Evolutionary conservation across 1,139 yeast species (phyloP).

Genomic region (Saccharomyces uvarum): DNA sequence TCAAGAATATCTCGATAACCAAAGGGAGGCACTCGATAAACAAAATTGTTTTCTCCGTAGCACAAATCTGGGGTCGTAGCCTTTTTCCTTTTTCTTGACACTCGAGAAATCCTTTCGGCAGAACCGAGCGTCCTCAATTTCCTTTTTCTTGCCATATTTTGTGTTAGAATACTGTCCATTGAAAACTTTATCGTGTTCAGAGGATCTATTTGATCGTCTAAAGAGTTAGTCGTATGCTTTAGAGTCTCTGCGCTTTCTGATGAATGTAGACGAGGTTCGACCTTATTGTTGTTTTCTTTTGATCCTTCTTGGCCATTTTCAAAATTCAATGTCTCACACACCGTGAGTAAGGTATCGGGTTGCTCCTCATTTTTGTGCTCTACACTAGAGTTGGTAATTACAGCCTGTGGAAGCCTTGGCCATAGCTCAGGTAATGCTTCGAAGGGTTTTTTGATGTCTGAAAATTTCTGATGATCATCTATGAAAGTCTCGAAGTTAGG

Average conservation of each 20-base stretch:
- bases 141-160: slow-evolving; percentile 16
- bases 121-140: neutral
- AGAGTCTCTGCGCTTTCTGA: slow-evolving; percentile 10
- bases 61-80: neutral
- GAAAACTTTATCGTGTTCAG: slow-evolving; percentile 6
- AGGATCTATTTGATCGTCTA: neutral
- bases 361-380: slow-evolving; percentile 1
- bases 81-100: neutral
- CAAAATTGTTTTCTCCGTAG: slow-evolving; percentile 5
- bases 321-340: slow-evolving; percentile 4
- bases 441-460: slow-evolving; percentile 18
- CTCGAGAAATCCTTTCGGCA: neutral
- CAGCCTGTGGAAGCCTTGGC: slow-evolving; percentile 11
- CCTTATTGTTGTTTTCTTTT: neutral
- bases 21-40: slow-evolving; percentile 10
- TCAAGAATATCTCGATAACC: slow-evolving; percentile 11
- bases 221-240: slow-evolving; percentile 12
- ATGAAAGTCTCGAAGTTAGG: slow-evolving; percentile 13
- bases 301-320: neutral
- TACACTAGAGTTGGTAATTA: neutral
- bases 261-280: neutral
- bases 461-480: slow-evolving; percentile 9
- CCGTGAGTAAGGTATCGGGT: neutral
- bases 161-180: slow-evolving; percentile 20
- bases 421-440: slow-evolving; percentile 26